A percentile compares a stretch with the other conserved stretches of the same genome.
These are phyloP conservation scores for Cordyceps cicadae DNA, from an alignment of 2,329 filamentous ascomycete species.

Conservation along the genomic window DNA sequence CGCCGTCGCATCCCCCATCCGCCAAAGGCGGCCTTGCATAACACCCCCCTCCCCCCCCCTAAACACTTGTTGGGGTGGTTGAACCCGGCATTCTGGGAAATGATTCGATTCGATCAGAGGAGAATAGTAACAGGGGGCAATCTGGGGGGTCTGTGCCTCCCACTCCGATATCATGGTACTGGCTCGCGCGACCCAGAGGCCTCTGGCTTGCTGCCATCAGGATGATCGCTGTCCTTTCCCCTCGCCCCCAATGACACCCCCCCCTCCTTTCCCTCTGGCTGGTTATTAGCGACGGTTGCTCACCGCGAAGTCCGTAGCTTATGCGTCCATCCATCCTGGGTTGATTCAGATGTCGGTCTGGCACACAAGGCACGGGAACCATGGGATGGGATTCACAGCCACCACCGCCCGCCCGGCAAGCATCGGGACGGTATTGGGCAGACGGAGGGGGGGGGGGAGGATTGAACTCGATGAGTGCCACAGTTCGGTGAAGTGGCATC, in stretches of 20 bases:
- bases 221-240: neutral
- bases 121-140: neutral
- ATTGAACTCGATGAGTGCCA: neutral
- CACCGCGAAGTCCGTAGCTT: neutral
- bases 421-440: neutral
- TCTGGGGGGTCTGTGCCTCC: neutral
- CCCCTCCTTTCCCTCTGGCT: neutral
- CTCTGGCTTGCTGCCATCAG: neutral
- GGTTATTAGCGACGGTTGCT: slow-evolving; percentile 3
- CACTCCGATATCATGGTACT: neutral
- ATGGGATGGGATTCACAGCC: neutral
- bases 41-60: too few relatives aligned
- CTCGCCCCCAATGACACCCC: slow-evolving; percentile 6
- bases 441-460: neutral
- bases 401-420: neutral
- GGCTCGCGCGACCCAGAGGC: neutral
- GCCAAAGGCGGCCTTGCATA: neutral
- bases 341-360: too few relatives aligned
- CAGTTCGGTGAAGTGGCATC: neutral
- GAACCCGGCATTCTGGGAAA: slow-evolving; percentile 7
- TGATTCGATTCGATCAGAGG: slow-evolving; percentile 5
- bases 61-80: neutral
- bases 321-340: too few relatives aligned
- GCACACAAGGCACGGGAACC: too few relatives aligned
- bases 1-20: slow-evolving; percentile 1